A percentile compares a stretch with the other conserved stretches of the same genome.
Conservation (phyloP, 306 rosid species). For the Psophocarpus tetragonolobus region DNA sequence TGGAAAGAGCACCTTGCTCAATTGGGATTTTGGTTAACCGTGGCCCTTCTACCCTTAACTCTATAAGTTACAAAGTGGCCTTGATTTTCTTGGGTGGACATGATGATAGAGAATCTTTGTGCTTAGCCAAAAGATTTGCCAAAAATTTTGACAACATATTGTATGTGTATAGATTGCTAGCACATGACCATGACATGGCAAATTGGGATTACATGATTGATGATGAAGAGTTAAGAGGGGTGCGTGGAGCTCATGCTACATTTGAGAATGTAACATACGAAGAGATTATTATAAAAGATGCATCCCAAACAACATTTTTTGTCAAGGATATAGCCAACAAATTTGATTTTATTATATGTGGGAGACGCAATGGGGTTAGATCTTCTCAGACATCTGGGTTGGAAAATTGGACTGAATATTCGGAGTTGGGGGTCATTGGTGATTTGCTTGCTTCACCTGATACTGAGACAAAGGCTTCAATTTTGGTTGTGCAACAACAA, state of each 20-base stretch:
- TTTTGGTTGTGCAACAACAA: conserved; percentile 64
- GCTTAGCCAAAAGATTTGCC: conserved; percentile 42
- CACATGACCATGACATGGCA: neutral
- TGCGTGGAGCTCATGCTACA: neutral
- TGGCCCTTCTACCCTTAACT: neutral
- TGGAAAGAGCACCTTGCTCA: conserved; percentile 53
- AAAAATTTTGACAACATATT: conserved; percentile 19
- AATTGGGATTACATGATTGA: conserved; percentile 45
- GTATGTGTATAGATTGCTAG: conserved; percentile 29
- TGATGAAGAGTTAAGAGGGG: conserved; percentile 33
- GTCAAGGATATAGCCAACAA: conserved; percentile 18
- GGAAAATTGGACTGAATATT: conserved; percentile 58
- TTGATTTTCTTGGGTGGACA: conserved; percentile 53
- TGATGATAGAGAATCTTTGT: conserved; percentile 58
- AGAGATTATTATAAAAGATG: conserved; percentile 33
- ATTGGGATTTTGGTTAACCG: conserved; percentile 48
- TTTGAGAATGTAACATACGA: conserved; percentile 26
- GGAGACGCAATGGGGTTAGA: conserved; percentile 44
- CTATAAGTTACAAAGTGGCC: conserved; percentile 5
- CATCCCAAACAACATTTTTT: conserved; percentile 36
- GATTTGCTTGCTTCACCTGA: conserved; percentile 65
- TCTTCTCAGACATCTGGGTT: conserved; percentile 50
- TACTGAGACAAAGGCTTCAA: conserved; percentile 37
- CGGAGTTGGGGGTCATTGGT: conserved; percentile 60
- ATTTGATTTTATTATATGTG: conserved; percentile 54